These are phyloP conservation scores for Sarocladium oryzae DNA, from an alignment of 2,329 filamentous ascomycete species.

Conservation along the genomic window DNA sequence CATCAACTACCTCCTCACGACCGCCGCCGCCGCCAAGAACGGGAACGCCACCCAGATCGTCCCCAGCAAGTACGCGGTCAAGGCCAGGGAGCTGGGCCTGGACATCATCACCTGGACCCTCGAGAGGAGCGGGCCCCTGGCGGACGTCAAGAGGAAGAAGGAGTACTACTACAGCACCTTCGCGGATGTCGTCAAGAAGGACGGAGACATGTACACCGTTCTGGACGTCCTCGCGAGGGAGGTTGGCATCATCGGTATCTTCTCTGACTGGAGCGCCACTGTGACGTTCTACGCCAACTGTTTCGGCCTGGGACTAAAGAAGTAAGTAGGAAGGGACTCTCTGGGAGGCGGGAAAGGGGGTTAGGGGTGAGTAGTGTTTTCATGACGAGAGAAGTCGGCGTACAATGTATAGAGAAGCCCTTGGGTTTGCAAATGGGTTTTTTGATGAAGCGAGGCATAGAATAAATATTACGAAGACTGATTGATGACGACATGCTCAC, in stretches of 20 bases:
- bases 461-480: too few species aligned
- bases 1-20: constrained; percentile 53
- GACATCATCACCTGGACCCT: constrained; percentile 64
- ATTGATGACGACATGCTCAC: too few species aligned
- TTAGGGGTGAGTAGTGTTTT: too few species aligned
- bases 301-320: constrained; percentile 34
- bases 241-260: constrained; percentile 55
- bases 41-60: constrained; percentile 45
- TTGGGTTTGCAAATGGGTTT: too few species aligned
- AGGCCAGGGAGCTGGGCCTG: constrained; percentile 54
- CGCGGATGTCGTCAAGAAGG: constrained; percentile 47
- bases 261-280: constrained; percentile 64
- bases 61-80: constrained; percentile 55
- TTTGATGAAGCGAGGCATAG: too few species aligned
- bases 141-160: constrained; percentile 35
- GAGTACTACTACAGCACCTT: constrained; percentile 53
- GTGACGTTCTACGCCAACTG: constrained; percentile 68
- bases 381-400: too few species aligned
- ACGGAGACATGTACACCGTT: constrained; percentile 62
- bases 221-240: constrained; percentile 57
- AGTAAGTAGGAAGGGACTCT: background rate
- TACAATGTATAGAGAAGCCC: too few species aligned
- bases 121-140: constrained; percentile 57
- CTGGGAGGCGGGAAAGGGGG: background rate
- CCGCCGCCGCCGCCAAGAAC: too few species aligned